Percentiles rank a stretch among this genome's conserved stretches.
phyloP scores from a whole-genome alignment of 106 monocot genomes.

The Phalaenopsis aphrodite region DNA sequence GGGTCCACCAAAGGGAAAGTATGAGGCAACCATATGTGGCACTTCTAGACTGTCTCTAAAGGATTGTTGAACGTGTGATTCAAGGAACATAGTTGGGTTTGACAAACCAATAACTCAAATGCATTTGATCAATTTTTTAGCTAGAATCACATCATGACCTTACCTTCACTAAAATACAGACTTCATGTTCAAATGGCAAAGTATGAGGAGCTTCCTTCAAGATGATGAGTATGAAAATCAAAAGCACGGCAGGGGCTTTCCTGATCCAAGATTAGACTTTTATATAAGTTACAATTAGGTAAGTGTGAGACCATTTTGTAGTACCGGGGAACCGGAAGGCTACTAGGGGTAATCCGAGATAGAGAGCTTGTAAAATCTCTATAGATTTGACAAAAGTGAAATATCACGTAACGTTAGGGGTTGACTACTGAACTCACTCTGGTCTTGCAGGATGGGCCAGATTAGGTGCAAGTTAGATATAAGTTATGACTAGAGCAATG shows the following conservation, averaged over 20 bases:
- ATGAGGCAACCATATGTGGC: constrained; percentile 4
- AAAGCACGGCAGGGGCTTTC: constrained; percentile 6
- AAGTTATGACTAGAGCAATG: no score
- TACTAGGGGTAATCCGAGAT: not conserved
- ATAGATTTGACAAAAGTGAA: not conserved
- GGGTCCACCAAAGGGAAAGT: constrained; percentile 6
- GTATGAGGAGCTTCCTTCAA: not conserved
- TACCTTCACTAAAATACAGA: not conserved
- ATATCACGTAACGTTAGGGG: no score
- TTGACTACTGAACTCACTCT: no score
- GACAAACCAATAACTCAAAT: not conserved
- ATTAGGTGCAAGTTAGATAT: no score
- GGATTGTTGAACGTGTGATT: constrained; percentile 12
- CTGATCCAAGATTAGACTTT: constrained; percentile 21
- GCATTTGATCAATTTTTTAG: not conserved
- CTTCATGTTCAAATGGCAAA: not conserved
- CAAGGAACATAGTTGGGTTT: constrained; percentile 5
- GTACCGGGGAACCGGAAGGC: not conserved
- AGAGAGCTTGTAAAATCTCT: not conserved
- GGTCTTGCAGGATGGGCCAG: no score
- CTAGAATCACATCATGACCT: not conserved
- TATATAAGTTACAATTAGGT: constrained; percentile 7
- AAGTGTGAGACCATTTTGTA: constrained; percentile 12
- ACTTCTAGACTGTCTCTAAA: constrained; percentile 2
- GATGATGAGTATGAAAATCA: not conserved